Evolutionary conservation across 208 protist genomes (phyloP).

Genomic region (Crithidia bombi): DNA sequence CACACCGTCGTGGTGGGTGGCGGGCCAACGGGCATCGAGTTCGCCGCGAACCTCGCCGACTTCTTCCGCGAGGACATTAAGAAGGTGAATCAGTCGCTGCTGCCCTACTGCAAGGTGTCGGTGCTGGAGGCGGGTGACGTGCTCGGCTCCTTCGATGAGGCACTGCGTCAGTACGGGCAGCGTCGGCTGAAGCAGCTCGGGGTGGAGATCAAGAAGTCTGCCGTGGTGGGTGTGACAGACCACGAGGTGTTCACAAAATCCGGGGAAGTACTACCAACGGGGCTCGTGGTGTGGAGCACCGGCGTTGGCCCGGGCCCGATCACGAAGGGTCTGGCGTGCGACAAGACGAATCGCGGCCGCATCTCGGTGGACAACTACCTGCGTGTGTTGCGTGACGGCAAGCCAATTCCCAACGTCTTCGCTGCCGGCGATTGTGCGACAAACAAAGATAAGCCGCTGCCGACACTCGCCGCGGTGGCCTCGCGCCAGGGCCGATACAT

Average conservation of each 20-base stretch:
- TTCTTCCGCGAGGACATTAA: slow-evolving; percentile 89
- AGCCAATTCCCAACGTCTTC: slow-evolving; percentile 78
- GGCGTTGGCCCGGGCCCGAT: slow-evolving; percentile 82
- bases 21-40: slow-evolving; percentile 91
- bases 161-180: slow-evolving; percentile 81
- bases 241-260: slow-evolving; percentile 75
- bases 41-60: slow-evolving; percentile 87
- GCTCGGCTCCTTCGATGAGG: slow-evolving; percentile 85
- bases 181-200: slow-evolving; percentile 67
- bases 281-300: slow-evolving; percentile 90
- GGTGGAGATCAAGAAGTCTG: slow-evolving; percentile 69
- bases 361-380: slow-evolving; percentile 76
- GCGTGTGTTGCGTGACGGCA: slow-evolving; percentile 67
- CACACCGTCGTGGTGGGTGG: slow-evolving; percentile 92
- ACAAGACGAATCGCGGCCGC: slow-evolving; percentile 71
- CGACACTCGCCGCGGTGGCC: slow-evolving; percentile 80
- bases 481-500: slow-evolving; percentile 85
- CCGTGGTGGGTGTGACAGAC: slow-evolving; percentile 77
- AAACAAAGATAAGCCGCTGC: slow-evolving; percentile 58
- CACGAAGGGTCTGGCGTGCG: slow-evolving; percentile 72
- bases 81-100: slow-evolving; percentile 69
- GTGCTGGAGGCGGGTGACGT: slow-evolving; percentile 91
- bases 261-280: slow-evolving; percentile 59
- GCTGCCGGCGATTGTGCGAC: slow-evolving; percentile 88
- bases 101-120: slow-evolving; percentile 81